Conservation (phyloP, 257 asterid species). For the Solanum neorickii region DNA sequence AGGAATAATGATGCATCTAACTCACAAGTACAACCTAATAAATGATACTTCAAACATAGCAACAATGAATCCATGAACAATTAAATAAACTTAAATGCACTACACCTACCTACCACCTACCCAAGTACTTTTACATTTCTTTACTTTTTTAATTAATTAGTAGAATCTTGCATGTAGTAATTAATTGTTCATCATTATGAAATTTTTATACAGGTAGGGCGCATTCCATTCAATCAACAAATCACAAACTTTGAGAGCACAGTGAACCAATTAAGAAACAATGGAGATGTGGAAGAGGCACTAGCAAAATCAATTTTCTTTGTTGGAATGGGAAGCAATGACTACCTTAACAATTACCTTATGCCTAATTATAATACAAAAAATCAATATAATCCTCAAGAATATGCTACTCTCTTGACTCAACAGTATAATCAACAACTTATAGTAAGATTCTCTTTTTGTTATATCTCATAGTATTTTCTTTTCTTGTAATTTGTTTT, state of each 20-base stretch:
- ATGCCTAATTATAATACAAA: constrained; percentile 74
- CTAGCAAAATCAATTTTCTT: constrained; percentile 57
- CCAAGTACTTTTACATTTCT: neutral
- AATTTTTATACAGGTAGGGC: constrained; percentile 35
- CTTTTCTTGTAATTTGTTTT: neutral
- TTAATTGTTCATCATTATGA: neutral
- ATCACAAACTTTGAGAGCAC: constrained; percentile 71
- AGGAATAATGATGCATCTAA: neutral
- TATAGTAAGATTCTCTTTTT: constrained; percentile 23
- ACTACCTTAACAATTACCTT: constrained; percentile 85
- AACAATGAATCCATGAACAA: neutral
- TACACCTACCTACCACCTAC: neutral
- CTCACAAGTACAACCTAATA: neutral
- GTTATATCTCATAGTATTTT: neutral
- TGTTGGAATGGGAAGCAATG: constrained; percentile 96
- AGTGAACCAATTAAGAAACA: constrained; percentile 43
- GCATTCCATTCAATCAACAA: constrained; percentile 93
- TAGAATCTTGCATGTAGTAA: neutral
- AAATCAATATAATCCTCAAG: constrained; percentile 51
- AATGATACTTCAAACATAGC: neutral
- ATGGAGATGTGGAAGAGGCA: constrained; percentile 46
- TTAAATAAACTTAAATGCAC: neutral
- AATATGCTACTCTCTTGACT: constrained; percentile 56
- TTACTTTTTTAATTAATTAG: neutral
- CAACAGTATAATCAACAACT: constrained; percentile 64